phyloP scores from a whole-genome alignment of 768 basidiomycete species.

The Rickenella mellea region DNA sequence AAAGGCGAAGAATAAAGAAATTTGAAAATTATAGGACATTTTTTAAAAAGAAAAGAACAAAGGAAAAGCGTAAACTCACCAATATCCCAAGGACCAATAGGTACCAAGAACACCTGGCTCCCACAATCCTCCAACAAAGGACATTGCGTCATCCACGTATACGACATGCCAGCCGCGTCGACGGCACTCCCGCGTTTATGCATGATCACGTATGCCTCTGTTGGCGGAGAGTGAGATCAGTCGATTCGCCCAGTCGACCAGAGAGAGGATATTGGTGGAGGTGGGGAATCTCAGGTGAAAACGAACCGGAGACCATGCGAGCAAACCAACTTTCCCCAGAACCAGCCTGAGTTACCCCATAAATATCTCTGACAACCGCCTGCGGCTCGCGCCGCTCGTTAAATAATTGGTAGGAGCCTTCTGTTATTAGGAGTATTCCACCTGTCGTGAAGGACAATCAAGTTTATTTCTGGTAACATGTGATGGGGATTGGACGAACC shows the following conservation, averaged over 20 bases:
- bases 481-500: neutral
- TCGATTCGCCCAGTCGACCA: too few relatives aligned
- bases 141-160: neutral
- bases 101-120: neutral
- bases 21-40: too few relatives aligned
- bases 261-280: neutral
- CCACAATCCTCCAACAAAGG: neutral
- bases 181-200: neutral
- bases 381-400: neutral
- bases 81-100: neutral
- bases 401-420: neutral
- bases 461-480: too few relatives aligned
- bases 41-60: neutral
- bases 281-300: neutral
- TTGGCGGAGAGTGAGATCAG: neutral
- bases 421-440: neutral
- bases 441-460: neutral
- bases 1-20: too few relatives aligned
- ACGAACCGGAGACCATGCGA: neutral
- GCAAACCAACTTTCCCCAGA: neutral
- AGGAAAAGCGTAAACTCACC: neutral
- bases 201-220: conserved; percentile 1
- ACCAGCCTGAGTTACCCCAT: neutral
- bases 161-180: neutral
- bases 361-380: neutral